phyloP scores from a whole-genome alignment of 805 yeast species.

The Starmerella khaoyaiensis region DNA sequence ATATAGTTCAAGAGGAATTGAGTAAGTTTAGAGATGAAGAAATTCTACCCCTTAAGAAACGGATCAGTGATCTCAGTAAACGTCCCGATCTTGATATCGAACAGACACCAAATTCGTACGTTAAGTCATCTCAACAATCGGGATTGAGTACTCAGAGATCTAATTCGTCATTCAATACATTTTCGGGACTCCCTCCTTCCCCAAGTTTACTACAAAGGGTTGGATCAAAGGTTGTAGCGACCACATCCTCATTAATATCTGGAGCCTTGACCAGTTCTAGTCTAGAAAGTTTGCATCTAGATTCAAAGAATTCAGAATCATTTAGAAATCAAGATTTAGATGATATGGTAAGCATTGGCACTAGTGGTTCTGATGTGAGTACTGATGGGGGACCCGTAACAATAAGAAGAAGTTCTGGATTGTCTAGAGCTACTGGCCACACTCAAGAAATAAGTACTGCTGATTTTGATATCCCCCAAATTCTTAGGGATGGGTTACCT shows the following conservation, averaged over 20 bases:
- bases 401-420: constrained; percentile 21
- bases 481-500: constrained; percentile 37
- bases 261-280: too few species aligned
- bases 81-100: not conserved
- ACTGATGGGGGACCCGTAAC: constrained; percentile 20
- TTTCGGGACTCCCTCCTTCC: too few species aligned
- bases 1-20: constrained; percentile 12
- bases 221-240: constrained; percentile 10
- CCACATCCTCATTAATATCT: constrained; percentile 7
- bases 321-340: too few species aligned
- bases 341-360: too few species aligned
- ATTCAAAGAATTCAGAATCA: too few species aligned
- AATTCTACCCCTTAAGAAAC: constrained; percentile 8
- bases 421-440: constrained; percentile 7
- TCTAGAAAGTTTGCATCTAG: too few species aligned
- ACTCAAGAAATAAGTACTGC: not conserved
- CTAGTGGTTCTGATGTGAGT: too few species aligned
- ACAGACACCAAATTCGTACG: not conserved
- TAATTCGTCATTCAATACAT: too few species aligned
- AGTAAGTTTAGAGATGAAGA: constrained; percentile 11
- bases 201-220: constrained; percentile 15
- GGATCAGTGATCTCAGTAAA: constrained; percentile 4
- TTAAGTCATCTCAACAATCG: too few species aligned
- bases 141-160: too few species aligned
- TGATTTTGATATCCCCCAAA: constrained; percentile 13